Evolutionary conservation across 2,329 filamentous ascomycete genomes (phyloP), one percentile per base, ranked within the genome.

Genomic region (Claviceps pusilla): DNA sequence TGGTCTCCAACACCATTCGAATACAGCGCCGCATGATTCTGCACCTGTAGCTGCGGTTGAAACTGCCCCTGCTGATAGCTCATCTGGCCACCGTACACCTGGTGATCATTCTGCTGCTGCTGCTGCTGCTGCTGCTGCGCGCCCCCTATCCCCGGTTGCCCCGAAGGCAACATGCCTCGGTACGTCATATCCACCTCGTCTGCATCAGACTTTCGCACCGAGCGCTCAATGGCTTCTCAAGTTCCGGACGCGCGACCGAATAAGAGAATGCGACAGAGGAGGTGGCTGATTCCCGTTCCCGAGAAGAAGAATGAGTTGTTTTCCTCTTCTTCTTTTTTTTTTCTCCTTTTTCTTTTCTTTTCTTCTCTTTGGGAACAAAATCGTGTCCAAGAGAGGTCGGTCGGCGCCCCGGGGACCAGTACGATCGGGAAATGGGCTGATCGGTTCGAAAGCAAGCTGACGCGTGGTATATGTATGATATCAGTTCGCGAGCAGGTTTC

Each of bases 131-230:
- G 50, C 54, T 64, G 61, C 53, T 63, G 60, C 19, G 37, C 50
- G 60, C 61, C 63, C 59, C 58, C 59, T 47, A 61, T 68, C 54
- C 62, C 61, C 57, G 53, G 51, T 55, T 61, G 62, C 58, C 62
- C 63, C 55, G 63, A 55, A 56, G 63, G 63, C 62, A 64, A 58
- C 51, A 58, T 55, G 60, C 64, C 64, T 58, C 62, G 61, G 62
- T 66, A 69, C 61, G 64, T 69, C 67, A 73, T 69, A 59, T 60
- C 66, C 55, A 58, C 53, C 56, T 57, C 46, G 48, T 57, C 58
- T 53, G 58, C 58, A 58, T 60, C 55, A 57, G 57, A 55, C 54
- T 55, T 14, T 33, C 24, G 19, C 11, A 10, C 31, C 16, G 14
- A 39, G 35, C 35, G 28, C 28, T 46, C 48, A 42, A 50, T 10